A percentile compares a stretch with the other conserved stretches of the same genome.
These are phyloP conservation scores for Pisolithus microcarpus DNA, from an alignment of 768 basidiomycete genomes.

Conservation along the genomic window DNA sequence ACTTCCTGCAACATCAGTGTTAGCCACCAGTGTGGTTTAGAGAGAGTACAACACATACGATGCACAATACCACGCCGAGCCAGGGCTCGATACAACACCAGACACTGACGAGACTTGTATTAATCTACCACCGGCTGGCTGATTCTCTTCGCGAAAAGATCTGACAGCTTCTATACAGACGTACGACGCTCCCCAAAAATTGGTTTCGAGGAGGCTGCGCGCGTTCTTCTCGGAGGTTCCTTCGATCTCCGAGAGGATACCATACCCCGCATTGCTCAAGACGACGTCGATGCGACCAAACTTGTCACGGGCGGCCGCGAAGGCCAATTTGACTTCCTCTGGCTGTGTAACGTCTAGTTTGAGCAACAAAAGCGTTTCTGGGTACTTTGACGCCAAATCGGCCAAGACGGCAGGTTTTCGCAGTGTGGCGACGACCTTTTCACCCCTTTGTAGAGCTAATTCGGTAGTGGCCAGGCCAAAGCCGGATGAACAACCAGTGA, in stretches of 20 bases:
- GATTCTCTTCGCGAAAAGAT: constrained; percentile 18
- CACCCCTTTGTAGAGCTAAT: constrained; percentile 28
- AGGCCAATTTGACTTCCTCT: constrained; percentile 28
- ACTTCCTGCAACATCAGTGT: constrained; percentile 10
- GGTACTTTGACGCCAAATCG: constrained; percentile 20
- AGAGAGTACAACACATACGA: constrained; percentile 5
- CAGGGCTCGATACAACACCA: constrained; percentile 18
- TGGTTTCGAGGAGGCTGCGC: constrained; percentile 32
- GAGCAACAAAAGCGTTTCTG: constrained; percentile 28
- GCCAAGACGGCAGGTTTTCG: constrained; percentile 30
- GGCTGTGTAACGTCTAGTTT: constrained; percentile 33
- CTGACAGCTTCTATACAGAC: constrained; percentile 29
- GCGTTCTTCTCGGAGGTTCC: constrained; percentile 28
- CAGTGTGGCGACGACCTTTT: constrained; percentile 37
- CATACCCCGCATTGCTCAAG: constrained; percentile 23
- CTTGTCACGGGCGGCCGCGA: constrained; percentile 20
- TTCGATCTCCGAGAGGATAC: constrained; percentile 30
- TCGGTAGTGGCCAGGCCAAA: constrained; percentile 31
- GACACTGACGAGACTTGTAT: constrained; percentile 29
- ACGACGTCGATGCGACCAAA: constrained; percentile 27
- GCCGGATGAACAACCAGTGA: constrained; percentile 36
- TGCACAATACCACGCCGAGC: constrained; percentile 16
- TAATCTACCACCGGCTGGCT: constrained; percentile 32
- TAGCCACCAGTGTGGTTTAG: background rate
- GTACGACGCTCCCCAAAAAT: constrained; percentile 40